Evolutionary conservation across 305 asterid species (phyloP), one percentile per base, ranked within the genome.

Genomic region (Plantago lanceolata): DNA sequence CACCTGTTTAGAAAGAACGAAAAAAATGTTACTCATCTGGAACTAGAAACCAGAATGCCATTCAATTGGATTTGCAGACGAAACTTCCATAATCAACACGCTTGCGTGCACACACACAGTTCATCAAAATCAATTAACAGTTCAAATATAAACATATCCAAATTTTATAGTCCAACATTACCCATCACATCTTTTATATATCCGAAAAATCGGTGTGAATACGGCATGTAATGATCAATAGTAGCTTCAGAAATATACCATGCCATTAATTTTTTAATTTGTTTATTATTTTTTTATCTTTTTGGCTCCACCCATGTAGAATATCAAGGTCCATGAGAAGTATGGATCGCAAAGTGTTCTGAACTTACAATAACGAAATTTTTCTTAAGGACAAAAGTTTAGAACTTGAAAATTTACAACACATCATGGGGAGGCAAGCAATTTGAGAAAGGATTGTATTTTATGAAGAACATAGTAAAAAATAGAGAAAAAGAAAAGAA

Each of bases 1-100:
- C 87, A 78, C 74, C 92, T 86, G 79, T 33, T 61, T 48, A 65
- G 67, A 71, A 56, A 77, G 67, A 71, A 56, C 75, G 66, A 45
- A 63, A 48, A 64, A 51, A 58, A 31, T 53, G 66, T 35, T 28
- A 58, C 67, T 65, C 11, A 35, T 40, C 60, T 37, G 47, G 9
- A 64, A 54, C 44, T 66, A 66, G 61, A 70, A 67, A 53, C 26
- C 44, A 59, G 66, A 65, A 26, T 57, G 56, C 26, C 6, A 13
- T 20, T 55, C 37, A 24, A 64, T 24, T 50, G 19, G 62, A 29
- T 17, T 57, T 28, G 63, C 50, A 49, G 59, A 53, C 48, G 49
- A 63, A 60, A 63, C 63, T 66, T 48, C 8, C 48, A 60, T 14
- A 54, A 4, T 21, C 24, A 26, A 12, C 43, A 61, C 24, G 48